These are phyloP conservation scores for Coemansia erecta DNA, from an alignment of 192 early-diverging fungal genomes.

Conservation along the genomic window DNA sequence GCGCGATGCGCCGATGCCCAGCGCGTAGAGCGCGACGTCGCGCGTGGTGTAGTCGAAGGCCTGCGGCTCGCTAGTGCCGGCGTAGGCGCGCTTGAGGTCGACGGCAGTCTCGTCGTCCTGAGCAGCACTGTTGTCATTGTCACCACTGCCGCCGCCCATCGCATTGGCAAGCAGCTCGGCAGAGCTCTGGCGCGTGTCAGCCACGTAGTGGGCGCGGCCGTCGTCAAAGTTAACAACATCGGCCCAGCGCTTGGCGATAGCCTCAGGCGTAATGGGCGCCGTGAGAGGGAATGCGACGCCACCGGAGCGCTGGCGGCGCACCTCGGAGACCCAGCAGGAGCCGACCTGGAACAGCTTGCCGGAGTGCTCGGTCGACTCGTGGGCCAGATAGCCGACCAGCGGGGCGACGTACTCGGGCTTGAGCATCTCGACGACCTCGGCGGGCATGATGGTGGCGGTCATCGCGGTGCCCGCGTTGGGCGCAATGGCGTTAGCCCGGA, in stretches of 20 bases:
- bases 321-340: slow-evolving; percentile 89
- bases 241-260: slow-evolving; percentile 73
- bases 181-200: slow-evolving; percentile 44
- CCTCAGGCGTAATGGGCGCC: slow-evolving; percentile 79
- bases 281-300: slow-evolving; percentile 91
- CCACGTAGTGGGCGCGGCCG: slow-evolving; percentile 85
- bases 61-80: slow-evolving; percentile 54
- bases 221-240: slow-evolving; percentile 92
- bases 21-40: slow-evolving; percentile 91
- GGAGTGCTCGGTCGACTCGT: slow-evolving; percentile 73
- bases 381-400: slow-evolving; percentile 85
- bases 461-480: slow-evolving; percentile 96
- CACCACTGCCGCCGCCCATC: slow-evolving; percentile 14
- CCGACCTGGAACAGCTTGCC: slow-evolving; percentile 96
- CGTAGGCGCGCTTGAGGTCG: slow-evolving; percentile 66
- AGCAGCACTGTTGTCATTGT: slow-evolving; percentile 29
- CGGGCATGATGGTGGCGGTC: slow-evolving; percentile 96
- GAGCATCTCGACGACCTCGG: slow-evolving; percentile 90
- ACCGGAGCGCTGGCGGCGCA: slow-evolving; percentile 94
- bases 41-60: slow-evolving; percentile 78
- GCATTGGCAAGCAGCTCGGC: slow-evolving; percentile 59
- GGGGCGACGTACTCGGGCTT: slow-evolving; percentile 97
- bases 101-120: slow-evolving; percentile 54
- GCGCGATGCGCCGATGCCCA: slow-evolving; percentile 90
- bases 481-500: slow-evolving; percentile 91